Evolutionary conservation across 2,329 filamentous ascomycete genomes (phyloP).

Genomic region (Tympanopsis confertula): DNA sequence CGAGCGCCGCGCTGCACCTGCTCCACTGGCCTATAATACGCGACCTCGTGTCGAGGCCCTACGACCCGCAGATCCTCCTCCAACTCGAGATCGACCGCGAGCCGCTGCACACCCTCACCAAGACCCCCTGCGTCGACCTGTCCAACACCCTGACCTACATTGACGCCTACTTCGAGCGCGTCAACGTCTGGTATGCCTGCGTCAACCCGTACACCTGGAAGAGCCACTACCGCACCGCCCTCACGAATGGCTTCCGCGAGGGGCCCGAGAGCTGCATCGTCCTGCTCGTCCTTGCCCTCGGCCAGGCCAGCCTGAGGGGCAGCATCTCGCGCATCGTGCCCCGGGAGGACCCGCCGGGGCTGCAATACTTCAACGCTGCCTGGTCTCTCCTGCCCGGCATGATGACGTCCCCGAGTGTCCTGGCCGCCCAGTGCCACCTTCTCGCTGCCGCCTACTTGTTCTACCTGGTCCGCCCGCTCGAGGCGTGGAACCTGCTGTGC

Average conservation of each 20-base stretch:
- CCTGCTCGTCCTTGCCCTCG: slow-evolving; percentile 64
- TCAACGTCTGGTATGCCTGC: slow-evolving; percentile 78
- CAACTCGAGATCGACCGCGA: slow-evolving; percentile 72
- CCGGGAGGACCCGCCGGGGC: slow-evolving; percentile 60
- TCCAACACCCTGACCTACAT: slow-evolving; percentile 66
- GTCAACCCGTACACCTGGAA: slow-evolving; percentile 75
- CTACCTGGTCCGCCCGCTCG: slow-evolving; percentile 69
- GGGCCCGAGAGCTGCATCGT: slow-evolving; percentile 76
- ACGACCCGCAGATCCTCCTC: slow-evolving; percentile 70
- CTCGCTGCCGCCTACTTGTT: slow-evolving; percentile 73
- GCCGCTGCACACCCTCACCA: slow-evolving; percentile 57
- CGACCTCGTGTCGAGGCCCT: slow-evolving; percentile 64
- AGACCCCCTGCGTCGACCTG: slow-evolving; percentile 56
- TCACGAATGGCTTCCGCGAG: slow-evolving; percentile 66
- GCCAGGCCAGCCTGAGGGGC: slow-evolving; percentile 63
- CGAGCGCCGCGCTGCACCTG: slow-evolving; percentile 67
- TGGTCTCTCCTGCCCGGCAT: slow-evolving; percentile 68
- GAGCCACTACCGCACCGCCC: slow-evolving; percentile 62
- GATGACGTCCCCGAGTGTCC: slow-evolving; percentile 69
- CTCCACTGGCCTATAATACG: slow-evolving; percentile 73
- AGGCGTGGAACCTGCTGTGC: slow-evolving; percentile 72
- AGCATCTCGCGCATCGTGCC: slow-evolving; percentile 64
- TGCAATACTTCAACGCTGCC: slow-evolving; percentile 70
- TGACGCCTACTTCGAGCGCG: slow-evolving; percentile 68
- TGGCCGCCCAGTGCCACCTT: slow-evolving; percentile 70